phyloP scores from a whole-genome alignment of 371 early-diverging fungal species.

The Rhizopus delemar region DNA sequence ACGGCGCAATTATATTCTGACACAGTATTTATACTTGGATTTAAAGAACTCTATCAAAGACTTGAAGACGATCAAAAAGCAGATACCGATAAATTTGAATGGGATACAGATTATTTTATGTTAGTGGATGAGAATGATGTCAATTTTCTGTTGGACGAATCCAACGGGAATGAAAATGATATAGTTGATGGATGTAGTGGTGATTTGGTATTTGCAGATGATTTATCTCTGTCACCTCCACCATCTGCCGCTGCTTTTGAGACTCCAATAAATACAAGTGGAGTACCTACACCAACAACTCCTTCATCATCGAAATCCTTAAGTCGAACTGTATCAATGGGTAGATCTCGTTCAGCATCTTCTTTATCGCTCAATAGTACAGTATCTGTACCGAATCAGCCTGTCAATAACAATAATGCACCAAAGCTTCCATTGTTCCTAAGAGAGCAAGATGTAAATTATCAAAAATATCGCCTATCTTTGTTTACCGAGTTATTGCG shows the following conservation, averaged over 20 bases:
- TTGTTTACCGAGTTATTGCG: slow-evolving; percentile 65
- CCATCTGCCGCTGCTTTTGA: background rate
- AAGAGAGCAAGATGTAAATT: slow-evolving; percentile 71
- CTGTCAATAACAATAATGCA: slow-evolving; percentile 12
- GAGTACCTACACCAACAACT: slow-evolving; percentile 28
- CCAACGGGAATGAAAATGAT: slow-evolving; percentile 3
- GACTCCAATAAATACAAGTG: background rate
- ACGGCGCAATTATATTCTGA: slow-evolving; percentile 61
- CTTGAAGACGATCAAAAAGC: slow-evolving; percentile 37
- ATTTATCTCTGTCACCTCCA: slow-evolving; percentile 1
- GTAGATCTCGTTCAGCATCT: slow-evolving; percentile 40
- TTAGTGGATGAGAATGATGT: slow-evolving; percentile 68
- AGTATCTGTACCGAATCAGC: slow-evolving; percentile 26
- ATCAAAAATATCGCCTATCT: slow-evolving; percentile 66
- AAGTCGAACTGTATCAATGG: slow-evolving; percentile 30
- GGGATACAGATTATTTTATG: slow-evolving; percentile 66
- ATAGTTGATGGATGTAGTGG: slow-evolving; percentile 13
- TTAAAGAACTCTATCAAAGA: slow-evolving; percentile 60
- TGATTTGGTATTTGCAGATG: slow-evolving; percentile 38
- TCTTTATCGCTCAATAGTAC: slow-evolving; percentile 34
- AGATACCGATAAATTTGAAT: slow-evolving; percentile 55
- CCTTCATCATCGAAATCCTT: slow-evolving; percentile 33
- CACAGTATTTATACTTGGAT: slow-evolving; percentile 47
- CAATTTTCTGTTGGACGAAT: slow-evolving; percentile 53
- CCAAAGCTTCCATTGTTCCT: slow-evolving; percentile 54